These are phyloP conservation scores for Pleurotus salmoneostramineus DNA, from an alignment of 768 basidiomycete species.

Conservation along the genomic window DNA sequence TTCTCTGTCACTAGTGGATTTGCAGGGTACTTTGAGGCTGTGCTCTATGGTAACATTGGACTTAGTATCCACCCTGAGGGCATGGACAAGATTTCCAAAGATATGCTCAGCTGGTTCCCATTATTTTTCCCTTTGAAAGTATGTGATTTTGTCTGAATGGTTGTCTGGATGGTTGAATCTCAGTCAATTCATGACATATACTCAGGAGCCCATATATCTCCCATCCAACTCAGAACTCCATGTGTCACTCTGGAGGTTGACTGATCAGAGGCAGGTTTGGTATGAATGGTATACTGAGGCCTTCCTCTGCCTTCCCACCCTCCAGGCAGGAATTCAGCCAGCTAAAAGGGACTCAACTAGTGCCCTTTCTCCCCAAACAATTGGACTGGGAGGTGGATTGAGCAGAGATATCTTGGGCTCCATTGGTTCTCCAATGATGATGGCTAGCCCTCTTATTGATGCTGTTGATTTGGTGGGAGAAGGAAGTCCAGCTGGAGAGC, in stretches of 20 bases:
- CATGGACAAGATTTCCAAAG: conserved; percentile 81
- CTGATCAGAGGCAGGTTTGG: conserved; percentile 89
- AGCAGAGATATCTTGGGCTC: conserved; percentile 10
- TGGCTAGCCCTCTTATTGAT: conserved; percentile 71
- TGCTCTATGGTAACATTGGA: conserved; percentile 85
- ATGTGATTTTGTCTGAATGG: conserved; percentile 17
- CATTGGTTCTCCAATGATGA: conserved; percentile 1
- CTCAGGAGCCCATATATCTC: conserved; percentile 87
- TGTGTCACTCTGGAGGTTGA: conserved; percentile 92
- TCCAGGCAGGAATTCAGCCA: background rate
- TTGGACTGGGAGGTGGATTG: conserved; percentile 10
- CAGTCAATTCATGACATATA: background rate
- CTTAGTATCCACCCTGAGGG: conserved; percentile 92
- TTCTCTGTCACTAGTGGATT: conserved; percentile 50
- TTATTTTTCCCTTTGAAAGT: conserved; percentile 94
- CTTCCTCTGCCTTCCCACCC: conserved; percentile 46
- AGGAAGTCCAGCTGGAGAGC: conserved; percentile 13
- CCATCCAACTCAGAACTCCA: conserved; percentile 91
- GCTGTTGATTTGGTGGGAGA: conserved; percentile 40
- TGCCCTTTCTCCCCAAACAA: background rate
- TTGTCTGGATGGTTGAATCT: conserved; percentile 6
- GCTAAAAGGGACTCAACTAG: background rate
- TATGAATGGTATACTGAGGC: conserved; percentile 99
- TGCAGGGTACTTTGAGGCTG: conserved; percentile 96
- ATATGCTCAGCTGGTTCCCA: conserved; percentile 99